Base-by-base conservation (phyloP, 1,139 yeast species). In the Taphrina communis region DNA sequence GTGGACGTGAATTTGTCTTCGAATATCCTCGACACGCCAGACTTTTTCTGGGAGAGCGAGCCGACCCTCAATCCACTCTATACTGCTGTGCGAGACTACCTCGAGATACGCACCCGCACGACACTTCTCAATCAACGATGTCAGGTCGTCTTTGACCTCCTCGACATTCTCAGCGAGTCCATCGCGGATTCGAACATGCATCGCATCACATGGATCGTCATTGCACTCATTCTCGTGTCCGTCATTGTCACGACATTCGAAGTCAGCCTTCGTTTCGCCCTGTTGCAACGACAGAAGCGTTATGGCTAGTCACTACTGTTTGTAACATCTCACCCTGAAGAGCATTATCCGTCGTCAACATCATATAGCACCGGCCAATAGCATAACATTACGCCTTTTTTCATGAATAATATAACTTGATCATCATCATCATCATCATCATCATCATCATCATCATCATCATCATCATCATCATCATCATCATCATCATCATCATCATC, bases 11-110 rank as follows among this genome's bases (percentile, higher is more conserved):
- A 94, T 76, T 80, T 94, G 69, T 88, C 95, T 6, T 90, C 97
- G 14, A 90, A 92, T 71, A 93, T 94, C 35, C 82, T 94, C 69
- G 99, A 94, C 76, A 92, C 97, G 0, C 99, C 99, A 0, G 97
- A 90, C 70, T 92, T 91, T 75, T 94, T 94, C 77, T 94, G 99
- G 99, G 90, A 94, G 36, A 86, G 89, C 72, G 99, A 94, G 78
- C 99, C 99, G 2, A 93, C 97, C 48, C 83, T 94, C 72, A 96
- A 93, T 77, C 98, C 98, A 1, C 81, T 94, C 62, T 94, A 94
- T 77, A 83, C 85, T 50, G 98, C 97, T 0, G 89, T 93, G 70
- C 80, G 97, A 70, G 98, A 94, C 73, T 94, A 94, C 75, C 81
- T 94, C 71, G 99, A 94, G 78, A 92, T 94, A 72, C 98, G 93